Evolutionary conservation across 768 basidiomycete genomes (phyloP), one percentile per base, ranked within the genome.

Genomic region (Pleurotus salmoneostramineus): DNA sequence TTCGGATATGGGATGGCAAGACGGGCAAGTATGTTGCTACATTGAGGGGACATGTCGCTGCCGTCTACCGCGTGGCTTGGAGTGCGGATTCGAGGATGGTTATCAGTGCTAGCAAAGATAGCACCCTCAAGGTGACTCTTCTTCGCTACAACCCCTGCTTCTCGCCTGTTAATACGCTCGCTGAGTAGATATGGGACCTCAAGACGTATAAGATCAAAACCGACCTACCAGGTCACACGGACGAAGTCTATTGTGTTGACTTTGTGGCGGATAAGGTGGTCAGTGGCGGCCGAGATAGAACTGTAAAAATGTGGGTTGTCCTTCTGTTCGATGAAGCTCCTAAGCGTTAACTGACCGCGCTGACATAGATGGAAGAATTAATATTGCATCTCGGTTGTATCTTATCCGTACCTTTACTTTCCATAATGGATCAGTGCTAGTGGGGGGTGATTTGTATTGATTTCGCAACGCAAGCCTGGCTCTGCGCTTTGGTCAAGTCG

Each of bases 241-340:
- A 99, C 63, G 96, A 99, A 70, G 95, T 99, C 36, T 98, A 98
- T 73, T 98, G 96, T 66, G 96, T 99, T 12, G 96, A 98, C 72
- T 99, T 97, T 68, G 95, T 99, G 1, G 95, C 95, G 0, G 96
- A 99, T 75, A 99, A 99, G 71, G 83, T 98, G n/a, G 94, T 97
- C 62, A 96, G 93, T 67, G 96, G 95, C n/a, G 96, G 96, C 11
- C 76, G 90, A 45, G 96, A 98, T 73, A 83, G 85, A 64, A 89
- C 84, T 15, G 85, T 98, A 8, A 97, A 97, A 75, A 98, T 98
- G 93, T 97, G 67, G 63, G 92, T 75, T 43, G 4, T 40, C n/a
- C n/a, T 40, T 40, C 37, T 40, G 8, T 40, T 40, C 37, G n/a
- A 2, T 40, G 37, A 40, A 10, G n/a, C 37, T 40, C 37, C 2